Evolutionary conservation across 495 filamentous ascomycete genomes (phyloP), one percentile per base, ranked within the genome.

Genomic region (Aeminium ludgeri): DNA sequence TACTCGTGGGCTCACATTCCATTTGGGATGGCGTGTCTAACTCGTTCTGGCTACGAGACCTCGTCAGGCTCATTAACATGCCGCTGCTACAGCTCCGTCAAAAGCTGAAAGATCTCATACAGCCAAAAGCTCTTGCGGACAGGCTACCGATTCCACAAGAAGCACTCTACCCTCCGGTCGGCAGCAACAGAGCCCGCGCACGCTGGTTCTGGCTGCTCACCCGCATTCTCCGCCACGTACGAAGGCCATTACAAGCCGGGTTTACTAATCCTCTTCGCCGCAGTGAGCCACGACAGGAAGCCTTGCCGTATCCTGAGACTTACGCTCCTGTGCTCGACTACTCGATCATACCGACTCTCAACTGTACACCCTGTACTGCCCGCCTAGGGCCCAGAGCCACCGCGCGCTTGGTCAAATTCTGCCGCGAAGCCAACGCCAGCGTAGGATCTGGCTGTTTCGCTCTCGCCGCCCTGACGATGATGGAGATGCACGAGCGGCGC

Each of bases 151-250:
- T 49, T 0, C 54, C 59, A 10, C 59, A 62, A 50, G 59, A 62
- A 50, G 56, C 57, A 19, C 43, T 56, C 2, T 62, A 62, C 36
- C 59, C 59, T 16, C 44, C 48, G 8, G 38, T 57, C n/a, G 12
- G 44, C 2, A 51, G 54, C 12, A 48, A 30, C n/a, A 27, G 30
- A 28, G 56, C 56, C 10, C 38, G 55, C 6, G 44, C 52, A 40
- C 52, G 58, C 3, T 62, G 59, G 59, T 59, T 52, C 38, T 62
- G 59, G 59, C 49, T 53, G 16, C 48, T 62, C 10, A 52, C 54
- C 16, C 40, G 54, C 10, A 49, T 62, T 19, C 51, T 60, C 12
- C 44, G 59, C n/a, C 56, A 62, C 38, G 44, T 56, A 1, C 38
- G 50, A 2, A 53, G 48, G 30, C 43, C 55, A 16, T 48, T 60